phyloP scores from a whole-genome alignment of 1,284 basidiomycete species.

The Tetrapyrgos nigripes region DNA sequence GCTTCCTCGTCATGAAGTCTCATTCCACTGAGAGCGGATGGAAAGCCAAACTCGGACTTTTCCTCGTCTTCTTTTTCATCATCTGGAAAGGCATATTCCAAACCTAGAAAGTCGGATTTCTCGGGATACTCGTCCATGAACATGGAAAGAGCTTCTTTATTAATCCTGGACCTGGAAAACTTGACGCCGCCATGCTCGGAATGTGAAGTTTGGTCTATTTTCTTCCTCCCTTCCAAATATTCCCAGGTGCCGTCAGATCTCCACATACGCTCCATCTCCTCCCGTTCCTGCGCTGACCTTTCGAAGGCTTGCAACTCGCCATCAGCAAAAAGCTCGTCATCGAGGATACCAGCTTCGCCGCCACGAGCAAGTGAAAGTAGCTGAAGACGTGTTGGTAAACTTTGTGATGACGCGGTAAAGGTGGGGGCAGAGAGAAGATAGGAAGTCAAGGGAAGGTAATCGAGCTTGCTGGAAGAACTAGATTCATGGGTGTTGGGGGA shows the following conservation, averaged over 20 bases:
- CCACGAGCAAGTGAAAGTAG: slow-evolving; percentile 59
- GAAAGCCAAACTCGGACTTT: not conserved
- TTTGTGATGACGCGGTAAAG: slow-evolving; percentile 29
- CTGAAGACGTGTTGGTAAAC: slow-evolving; percentile 66
- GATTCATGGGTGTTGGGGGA: slow-evolving; percentile 16
- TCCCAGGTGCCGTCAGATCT: slow-evolving; percentile 16
- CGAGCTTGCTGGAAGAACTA: slow-evolving; percentile 25
- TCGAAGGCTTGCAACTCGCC: slow-evolving; percentile 59
- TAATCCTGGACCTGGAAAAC: slow-evolving; percentile 32
- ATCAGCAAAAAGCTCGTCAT: slow-evolving; percentile 61
- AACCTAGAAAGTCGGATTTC: slow-evolving; percentile 22
- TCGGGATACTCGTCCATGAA: slow-evolving; percentile 33
- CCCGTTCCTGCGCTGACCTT: slow-evolving; percentile 49
- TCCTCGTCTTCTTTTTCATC: slow-evolving; percentile 20
- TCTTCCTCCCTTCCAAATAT: slow-evolving; percentile 4
- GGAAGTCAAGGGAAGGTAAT: slow-evolving; percentile 33
- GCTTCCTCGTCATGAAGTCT: slow-evolving; percentile 23
- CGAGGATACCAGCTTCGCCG: slow-evolving; percentile 48
- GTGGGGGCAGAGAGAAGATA: slow-evolving; percentile 61
- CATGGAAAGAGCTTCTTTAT: slow-evolving; percentile 42
- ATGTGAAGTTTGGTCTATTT: not conserved
- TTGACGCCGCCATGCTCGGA: not conserved
- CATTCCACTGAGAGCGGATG: not conserved
- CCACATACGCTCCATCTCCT: slow-evolving; percentile 37
- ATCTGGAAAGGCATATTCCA: slow-evolving; percentile 24